A percentile compares a stretch with the other conserved stretches of the same genome.
These are phyloP conservation scores for Fusarium begoniae DNA, from an alignment of 2,329 filamentous ascomycete genomes.

Conservation along the genomic window DNA sequence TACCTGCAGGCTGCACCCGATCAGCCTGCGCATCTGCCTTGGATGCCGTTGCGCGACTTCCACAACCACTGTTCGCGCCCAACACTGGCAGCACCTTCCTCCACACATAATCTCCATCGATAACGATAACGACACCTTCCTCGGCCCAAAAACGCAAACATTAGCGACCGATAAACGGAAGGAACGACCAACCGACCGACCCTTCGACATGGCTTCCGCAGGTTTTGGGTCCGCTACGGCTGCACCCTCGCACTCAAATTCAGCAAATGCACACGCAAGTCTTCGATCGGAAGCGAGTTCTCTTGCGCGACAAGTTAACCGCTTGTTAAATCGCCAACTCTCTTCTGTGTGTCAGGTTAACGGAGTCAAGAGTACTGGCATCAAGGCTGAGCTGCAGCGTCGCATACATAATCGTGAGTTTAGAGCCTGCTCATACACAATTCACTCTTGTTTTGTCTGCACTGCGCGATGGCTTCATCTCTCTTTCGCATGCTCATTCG, in stretches of 20 bases:
- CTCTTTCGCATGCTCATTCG: neutral
- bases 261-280: slow-evolving; percentile 34
- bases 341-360: slow-evolving; percentile 80
- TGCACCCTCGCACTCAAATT: slow-evolving; percentile 15
- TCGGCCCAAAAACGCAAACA: neutral
- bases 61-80: slow-evolving; percentile 19
- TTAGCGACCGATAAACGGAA: slow-evolving; percentile 10
- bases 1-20: slow-evolving; percentile 19
- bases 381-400: slow-evolving; percentile 83
- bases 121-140: neutral
- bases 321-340: slow-evolving; percentile 70
- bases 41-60: slow-evolving; percentile 41
- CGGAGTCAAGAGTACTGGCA: slow-evolving; percentile 79
- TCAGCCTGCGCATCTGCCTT: slow-evolving; percentile 39
- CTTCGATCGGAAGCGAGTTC: slow-evolving; percentile 54
- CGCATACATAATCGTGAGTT: slow-evolving; percentile 81
- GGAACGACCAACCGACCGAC: neutral
- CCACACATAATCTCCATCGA: neutral
- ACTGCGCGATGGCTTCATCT: neutral
- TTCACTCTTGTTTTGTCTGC: neutral
- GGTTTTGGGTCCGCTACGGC: slow-evolving; percentile 36
- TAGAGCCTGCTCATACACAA: neutral
- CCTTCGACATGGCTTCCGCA: slow-evolving; percentile 38
- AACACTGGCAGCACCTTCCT: slow-evolving; percentile 24
- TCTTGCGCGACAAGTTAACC: slow-evolving; percentile 57